Evolutionary conservation across 306 rosid genomes (phyloP), one percentile per base, ranked within the genome.

Genomic region (Oxytropis ochrocephala): DNA sequence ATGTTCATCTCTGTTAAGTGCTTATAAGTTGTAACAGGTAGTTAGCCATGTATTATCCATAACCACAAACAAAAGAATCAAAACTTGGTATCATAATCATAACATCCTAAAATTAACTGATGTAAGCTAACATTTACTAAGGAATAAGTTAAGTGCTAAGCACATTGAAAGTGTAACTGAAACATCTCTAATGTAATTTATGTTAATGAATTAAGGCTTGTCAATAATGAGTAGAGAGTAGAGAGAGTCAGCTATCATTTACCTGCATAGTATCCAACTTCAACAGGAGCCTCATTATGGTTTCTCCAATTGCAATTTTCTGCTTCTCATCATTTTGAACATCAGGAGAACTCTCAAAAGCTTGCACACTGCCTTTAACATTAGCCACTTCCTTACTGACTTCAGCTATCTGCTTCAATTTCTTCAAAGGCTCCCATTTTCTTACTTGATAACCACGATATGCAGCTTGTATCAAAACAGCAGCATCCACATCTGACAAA

Each of bases 191-290:
- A 33, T 11, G 43, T 2, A 33, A 33, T 17, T 1, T 7, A 13
- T 21, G 35, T 12, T 12, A 53, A 39, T 1, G 27, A 59, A 65
- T 13, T n/a, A 27, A 51, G 24, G 18, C 17, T 5, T 13, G 18
- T 7, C 0, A 30, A 65, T 46, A 53, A 5, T 7, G 10, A 10
- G 18, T 7, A 41, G 64, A 57, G 3, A 27, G 7, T 11, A 6
- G 43, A 13, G 32, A 6, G 32, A n/a, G n/a, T n/a, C n/a, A n/a
- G n/a, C n/a, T 12, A 5, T 48, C 6, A 50, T 54, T 17, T 75
- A 93, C 98, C 96, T 93, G 97, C 33, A 90, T 62, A 0, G 96
- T 78, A 71, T 93, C 98, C 80, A 93, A 48, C 75, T 84, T 79
- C 7, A 90, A 78, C 55, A 93, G 75, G 13, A 86, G 89, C 32